These are phyloP conservation scores for Elaeagnus macrophylla DNA, from an alignment of 306 rosid genomes.

Conservation along the genomic window DNA sequence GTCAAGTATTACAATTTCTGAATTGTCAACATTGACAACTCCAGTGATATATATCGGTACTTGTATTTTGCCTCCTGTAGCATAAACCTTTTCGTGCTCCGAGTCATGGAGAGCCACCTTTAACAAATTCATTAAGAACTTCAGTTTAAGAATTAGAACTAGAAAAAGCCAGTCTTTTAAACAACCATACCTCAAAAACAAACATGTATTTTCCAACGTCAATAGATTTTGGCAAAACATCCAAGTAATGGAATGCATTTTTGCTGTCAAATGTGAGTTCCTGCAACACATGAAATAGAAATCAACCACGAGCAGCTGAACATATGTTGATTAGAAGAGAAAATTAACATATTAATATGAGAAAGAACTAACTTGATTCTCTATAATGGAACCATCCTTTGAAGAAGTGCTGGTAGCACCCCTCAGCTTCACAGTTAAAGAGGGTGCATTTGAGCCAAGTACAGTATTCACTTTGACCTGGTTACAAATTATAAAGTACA, in stretches of 20 bases:
- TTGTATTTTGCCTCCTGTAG: constrained; percentile 71
- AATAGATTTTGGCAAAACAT: constrained; percentile 43
- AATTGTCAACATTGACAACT: constrained; percentile 47
- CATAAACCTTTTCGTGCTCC: constrained; percentile 40
- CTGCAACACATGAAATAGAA: constrained; percentile 31
- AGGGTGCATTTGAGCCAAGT: constrained; percentile 88
- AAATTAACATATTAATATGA: background rate
- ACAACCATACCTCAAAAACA: constrained; percentile 70
- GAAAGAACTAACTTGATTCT: constrained; percentile 41
- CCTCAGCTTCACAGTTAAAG: constrained; percentile 72
- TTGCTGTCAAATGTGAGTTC: constrained; percentile 68
- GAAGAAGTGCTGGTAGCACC: constrained; percentile 52
- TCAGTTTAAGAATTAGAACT: background rate
- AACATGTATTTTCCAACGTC: constrained; percentile 69
- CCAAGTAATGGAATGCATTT: constrained; percentile 55
- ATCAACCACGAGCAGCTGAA: constrained; percentile 13
- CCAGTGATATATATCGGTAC: constrained; percentile 78
- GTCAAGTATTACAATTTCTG: constrained; percentile 79
- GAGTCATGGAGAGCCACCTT: constrained; percentile 61
- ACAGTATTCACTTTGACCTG: constrained; percentile 87
- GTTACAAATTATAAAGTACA: constrained; percentile 8
- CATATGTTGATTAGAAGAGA: constrained; percentile 12
- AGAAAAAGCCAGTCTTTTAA: constrained; percentile 2
- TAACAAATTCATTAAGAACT: constrained; percentile 13
- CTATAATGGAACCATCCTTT: constrained; percentile 49